Evolutionary conservation across 1,284 basidiomycete genomes (phyloP).

Genomic region (Violaceomyces palustris): DNA sequence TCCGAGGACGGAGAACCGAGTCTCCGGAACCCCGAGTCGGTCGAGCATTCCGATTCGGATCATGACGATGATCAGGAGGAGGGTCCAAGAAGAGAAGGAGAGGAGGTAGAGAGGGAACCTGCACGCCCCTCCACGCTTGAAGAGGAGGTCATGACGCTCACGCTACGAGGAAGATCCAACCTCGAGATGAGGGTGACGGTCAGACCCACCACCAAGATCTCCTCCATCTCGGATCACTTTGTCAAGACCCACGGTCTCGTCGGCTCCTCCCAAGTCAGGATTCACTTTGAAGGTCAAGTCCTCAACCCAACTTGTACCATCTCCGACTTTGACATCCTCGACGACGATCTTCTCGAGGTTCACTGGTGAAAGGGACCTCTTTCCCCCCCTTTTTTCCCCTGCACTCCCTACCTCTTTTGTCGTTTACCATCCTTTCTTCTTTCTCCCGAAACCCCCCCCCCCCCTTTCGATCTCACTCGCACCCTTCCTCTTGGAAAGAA

Average conservation of each 20-base stretch:
- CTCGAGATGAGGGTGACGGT: conserved; percentile 18
- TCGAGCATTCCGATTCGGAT: neutral
- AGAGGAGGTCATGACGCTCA: conserved; percentile 13
- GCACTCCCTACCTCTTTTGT: too few species aligned
- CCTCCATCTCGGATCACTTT: conserved; percentile 25
- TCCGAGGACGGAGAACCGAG: conserved; percentile 3
- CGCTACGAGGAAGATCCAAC: conserved; percentile 13
- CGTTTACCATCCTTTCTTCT: too few species aligned
- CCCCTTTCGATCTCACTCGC: too few species aligned
- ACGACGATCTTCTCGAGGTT: conserved; percentile 16
- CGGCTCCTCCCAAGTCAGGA: neutral
- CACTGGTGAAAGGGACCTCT: too few species aligned
- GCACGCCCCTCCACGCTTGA: neutral
- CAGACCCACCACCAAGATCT: conserved; percentile 21
- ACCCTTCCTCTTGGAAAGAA: too few species aligned
- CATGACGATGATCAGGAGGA: neutral
- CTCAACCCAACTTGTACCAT: conserved; percentile 8
- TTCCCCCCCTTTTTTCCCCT: too few species aligned
- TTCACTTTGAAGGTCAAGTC: conserved; percentile 20
- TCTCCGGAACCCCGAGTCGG: neutral
- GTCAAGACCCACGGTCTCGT: conserved; percentile 6
- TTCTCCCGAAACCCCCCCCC: too few species aligned
- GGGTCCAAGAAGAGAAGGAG: too few species aligned
- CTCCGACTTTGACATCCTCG: conserved; percentile 25
- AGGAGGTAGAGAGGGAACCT: neutral